Evolutionary conservation across 2,329 filamentous ascomycete genomes (phyloP).

Genomic region (Botrytis byssoidea): DNA sequence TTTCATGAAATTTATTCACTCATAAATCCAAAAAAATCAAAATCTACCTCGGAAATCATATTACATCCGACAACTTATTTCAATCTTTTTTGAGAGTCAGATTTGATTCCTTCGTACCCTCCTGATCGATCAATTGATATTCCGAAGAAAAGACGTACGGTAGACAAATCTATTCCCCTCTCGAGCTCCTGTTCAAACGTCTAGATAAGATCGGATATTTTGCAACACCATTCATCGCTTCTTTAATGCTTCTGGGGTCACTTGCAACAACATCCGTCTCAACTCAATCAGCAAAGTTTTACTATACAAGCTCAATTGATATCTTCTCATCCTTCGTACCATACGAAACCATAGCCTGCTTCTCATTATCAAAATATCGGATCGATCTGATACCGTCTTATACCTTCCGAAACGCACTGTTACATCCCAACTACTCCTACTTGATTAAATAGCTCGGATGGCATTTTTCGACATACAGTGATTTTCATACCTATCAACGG

Average conservation of each 20-base stretch:
- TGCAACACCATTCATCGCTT: slow-evolving; percentile 15
- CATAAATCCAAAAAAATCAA: too few species aligned
- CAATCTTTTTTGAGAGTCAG: background rate
- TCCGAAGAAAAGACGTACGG: background rate
- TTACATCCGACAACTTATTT: background rate
- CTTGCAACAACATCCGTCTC: slow-evolving; percentile 21
- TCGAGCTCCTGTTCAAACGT: background rate
- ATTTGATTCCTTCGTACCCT: background rate
- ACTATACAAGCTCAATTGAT: background rate
- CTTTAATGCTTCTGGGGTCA: slow-evolving; percentile 24
- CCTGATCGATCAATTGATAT: background rate
- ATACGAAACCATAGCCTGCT: slow-evolving; percentile 49
- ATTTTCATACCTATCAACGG: slow-evolving; percentile 12
- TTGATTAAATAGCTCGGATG: slow-evolving; percentile 30
- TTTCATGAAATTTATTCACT: background rate
- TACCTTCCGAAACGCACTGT: slow-evolving; percentile 44
- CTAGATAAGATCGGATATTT: slow-evolving; percentile 8
- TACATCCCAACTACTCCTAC: slow-evolving; percentile 44
- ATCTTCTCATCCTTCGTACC: background rate
- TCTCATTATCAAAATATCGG: slow-evolving; percentile 43
- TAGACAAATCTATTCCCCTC: background rate
- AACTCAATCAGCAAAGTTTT: slow-evolving; percentile 2
- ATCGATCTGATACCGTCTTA: slow-evolving; percentile 9
- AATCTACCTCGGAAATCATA: too few species aligned
- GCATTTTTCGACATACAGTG: slow-evolving; percentile 38